Percentiles rank a stretch among this genome's conserved stretches.
phyloP scores from a whole-genome alignment of 2,329 filamentous ascomycete genomes.

The Colletotrichum lentis region DNA sequence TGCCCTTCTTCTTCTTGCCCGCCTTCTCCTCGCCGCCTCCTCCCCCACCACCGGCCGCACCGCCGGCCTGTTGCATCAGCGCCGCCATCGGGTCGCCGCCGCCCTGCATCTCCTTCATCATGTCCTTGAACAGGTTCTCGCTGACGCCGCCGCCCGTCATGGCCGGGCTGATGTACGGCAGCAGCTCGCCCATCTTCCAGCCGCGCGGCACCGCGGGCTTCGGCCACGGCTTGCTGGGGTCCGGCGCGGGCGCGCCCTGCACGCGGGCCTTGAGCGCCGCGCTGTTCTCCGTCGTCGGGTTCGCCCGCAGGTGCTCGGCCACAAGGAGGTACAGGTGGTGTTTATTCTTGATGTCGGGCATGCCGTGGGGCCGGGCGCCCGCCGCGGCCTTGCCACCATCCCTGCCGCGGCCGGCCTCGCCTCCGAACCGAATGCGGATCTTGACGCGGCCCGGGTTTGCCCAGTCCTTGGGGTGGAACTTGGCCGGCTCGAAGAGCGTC shows the following conservation, averaged over 20 bases:
- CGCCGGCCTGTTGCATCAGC: slow-evolving; percentile 51
- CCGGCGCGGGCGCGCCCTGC: slow-evolving; percentile 73
- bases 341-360: slow-evolving; percentile 73
- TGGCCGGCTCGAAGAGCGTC: slow-evolving; percentile 87
- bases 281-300: slow-evolving; percentile 77
- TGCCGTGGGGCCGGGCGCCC: slow-evolving; percentile 37
- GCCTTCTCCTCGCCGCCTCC: slow-evolving; percentile 49
- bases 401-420: slow-evolving; percentile 29
- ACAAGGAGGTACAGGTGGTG: slow-evolving; percentile 88
- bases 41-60: slow-evolving; percentile 43
- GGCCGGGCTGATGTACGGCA: slow-evolving; percentile 88
- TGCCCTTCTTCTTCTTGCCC: slow-evolving; percentile 61
- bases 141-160: slow-evolving; percentile 92
- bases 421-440: slow-evolving; percentile 53
- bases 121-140: slow-evolving; percentile 94
- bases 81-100: slow-evolving; percentile 57
- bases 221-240: slow-evolving; percentile 72
- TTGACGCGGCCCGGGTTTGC: slow-evolving; percentile 91
- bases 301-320: slow-evolving; percentile 74
- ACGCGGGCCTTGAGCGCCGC: slow-evolving; percentile 77
- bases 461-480: slow-evolving; percentile 97
- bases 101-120: slow-evolving; percentile 89
- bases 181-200: slow-evolving; percentile 86
- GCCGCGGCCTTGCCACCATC: slow-evolving; percentile 64
- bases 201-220: slow-evolving; percentile 80